A percentile compares a stretch with the other conserved stretches of the same genome.
These are phyloP conservation scores for Hypoxylon intermedium DNA, from an alignment of 495 filamentous ascomycete species.

Conservation along the genomic window DNA sequence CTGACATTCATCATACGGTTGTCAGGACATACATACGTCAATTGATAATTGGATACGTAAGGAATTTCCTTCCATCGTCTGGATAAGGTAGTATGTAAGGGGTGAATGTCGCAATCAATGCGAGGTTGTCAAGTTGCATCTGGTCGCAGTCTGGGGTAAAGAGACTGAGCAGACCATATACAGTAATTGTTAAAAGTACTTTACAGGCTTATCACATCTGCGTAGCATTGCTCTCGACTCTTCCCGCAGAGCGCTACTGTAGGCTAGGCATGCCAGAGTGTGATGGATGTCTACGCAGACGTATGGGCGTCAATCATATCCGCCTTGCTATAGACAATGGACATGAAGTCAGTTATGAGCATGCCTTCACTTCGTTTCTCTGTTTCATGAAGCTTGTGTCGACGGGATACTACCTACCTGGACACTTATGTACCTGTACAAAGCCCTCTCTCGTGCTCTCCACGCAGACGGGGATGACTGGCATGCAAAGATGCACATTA, in stretches of 20 bases:
- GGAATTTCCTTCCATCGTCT: neutral
- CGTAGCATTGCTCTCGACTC: conserved; percentile 11
- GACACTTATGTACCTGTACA: neutral
- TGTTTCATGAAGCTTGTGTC: neutral
- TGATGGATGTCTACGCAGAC: conserved; percentile 9
- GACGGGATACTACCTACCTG: conserved; percentile 14
- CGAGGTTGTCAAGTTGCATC: conserved; percentile 1
- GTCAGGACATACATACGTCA: conserved; percentile 5
- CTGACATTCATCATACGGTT: conserved; percentile 16
- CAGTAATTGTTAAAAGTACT: conserved; percentile 32
- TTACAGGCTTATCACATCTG: neutral
- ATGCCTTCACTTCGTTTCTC: neutral
- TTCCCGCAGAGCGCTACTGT: conserved; percentile 8
- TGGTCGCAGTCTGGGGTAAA: neutral
- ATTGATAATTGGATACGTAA: conserved; percentile 8
- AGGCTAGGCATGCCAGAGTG: conserved; percentile 1
- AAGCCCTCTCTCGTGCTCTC: conserved; percentile 10
- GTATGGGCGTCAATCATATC: conserved; percentile 3
- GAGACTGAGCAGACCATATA: conserved; percentile 14
- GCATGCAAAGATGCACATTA: neutral
- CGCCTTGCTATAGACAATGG: neutral
- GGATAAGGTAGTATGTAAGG: conserved; percentile 13
- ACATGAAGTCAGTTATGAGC: neutral
- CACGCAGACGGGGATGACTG: conserved; percentile 26
- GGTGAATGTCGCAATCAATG: neutral